A percentile compares a stretch with the other conserved stretches of the same genome.
Evolutionary conservation across 2,329 filamentous ascomycete species (phyloP).

Genomic region (Thelonectria blattea): DNA sequence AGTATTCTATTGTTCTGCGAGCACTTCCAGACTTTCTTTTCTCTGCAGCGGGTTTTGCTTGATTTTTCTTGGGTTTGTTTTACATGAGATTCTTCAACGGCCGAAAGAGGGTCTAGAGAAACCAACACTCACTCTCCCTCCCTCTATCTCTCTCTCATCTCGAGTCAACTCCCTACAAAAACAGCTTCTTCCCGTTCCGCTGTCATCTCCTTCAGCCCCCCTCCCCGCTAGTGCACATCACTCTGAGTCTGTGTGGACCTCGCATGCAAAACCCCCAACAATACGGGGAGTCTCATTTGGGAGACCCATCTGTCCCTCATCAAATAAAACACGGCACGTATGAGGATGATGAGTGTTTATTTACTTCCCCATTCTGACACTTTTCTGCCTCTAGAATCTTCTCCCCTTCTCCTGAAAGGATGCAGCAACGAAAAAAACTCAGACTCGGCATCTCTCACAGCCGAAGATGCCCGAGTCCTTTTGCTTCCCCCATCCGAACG

Average conservation of each 20-base stretch:
- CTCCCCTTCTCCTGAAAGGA: too few species aligned
- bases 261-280: neutral
- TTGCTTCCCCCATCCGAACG: neutral
- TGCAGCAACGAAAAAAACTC: too few species aligned
- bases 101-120: neutral
- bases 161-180: too few species aligned
- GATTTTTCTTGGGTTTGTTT: neutral
- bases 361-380: neutral
- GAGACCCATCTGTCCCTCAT: neutral
- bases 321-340: neutral
- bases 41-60: neutral
- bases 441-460: too few species aligned
- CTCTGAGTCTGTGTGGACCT: conserved; percentile 9
- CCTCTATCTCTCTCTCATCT: neutral
- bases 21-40: conserved; percentile 3
- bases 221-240: conserved; percentile 8
- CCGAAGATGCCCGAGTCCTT: too few species aligned
- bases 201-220: conserved; percentile 13
- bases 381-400: too few species aligned
- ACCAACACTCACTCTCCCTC: neutral
- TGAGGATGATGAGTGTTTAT: neutral
- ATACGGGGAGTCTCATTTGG: neutral
- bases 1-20: neutral
- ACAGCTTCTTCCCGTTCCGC: conserved; percentile 10
- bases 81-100: too few species aligned